These are phyloP conservation scores for Zea mays DNA, from an alignment of 176 grass and related monocot genomes.

Conservation along the genomic window Zm-B73-REFERENCE-NAM-5.0 NC_050100.1:210343501-210344000, in stretches of 20 bases:
- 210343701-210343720: slow-evolving; percentile 57
- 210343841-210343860: slow-evolving; percentile 89
- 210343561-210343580: slow-evolving; percentile 90
- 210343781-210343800: slow-evolving; percentile 86
- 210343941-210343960: slow-evolving; percentile 79
- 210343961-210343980: slow-evolving; percentile 86
- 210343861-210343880: slow-evolving; percentile 94
- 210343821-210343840: slow-evolving; percentile 84
- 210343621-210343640: slow-evolving; percentile 66
- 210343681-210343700: slow-evolving; percentile 64
- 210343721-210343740: slow-evolving; percentile 74
- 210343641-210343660: slow-evolving; percentile 77
- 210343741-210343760: slow-evolving; percentile 74
- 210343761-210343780: slow-evolving; percentile 73
- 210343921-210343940: slow-evolving; percentile 35
- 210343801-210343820: slow-evolving; percentile 67
- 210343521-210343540: slow-evolving; percentile 64
- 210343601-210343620: slow-evolving; percentile 80
- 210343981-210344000: slow-evolving; percentile 81
- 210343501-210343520: slow-evolving; percentile 66
- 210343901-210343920: slow-evolving; percentile 65
- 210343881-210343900: slow-evolving; percentile 88
- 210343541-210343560: slow-evolving; percentile 62
- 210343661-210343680: slow-evolving; percentile 95
- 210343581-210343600: slow-evolving; percentile 82